phyloP scores from a whole-genome alignment of 2,329 filamentous ascomycete genomes.

The Tolypocladium tropicale region DNA sequence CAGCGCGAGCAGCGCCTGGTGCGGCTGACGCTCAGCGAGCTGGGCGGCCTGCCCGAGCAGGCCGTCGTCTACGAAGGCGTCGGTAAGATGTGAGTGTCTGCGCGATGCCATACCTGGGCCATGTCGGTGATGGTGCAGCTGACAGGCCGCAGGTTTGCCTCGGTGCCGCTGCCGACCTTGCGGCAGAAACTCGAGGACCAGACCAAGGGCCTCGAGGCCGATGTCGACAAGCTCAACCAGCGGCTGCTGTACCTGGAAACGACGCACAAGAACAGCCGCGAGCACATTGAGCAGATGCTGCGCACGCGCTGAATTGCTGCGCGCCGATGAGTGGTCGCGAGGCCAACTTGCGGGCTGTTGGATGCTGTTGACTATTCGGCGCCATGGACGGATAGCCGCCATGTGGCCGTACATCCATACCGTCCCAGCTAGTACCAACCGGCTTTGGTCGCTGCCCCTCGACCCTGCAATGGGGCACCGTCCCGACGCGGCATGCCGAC shows the following conservation, averaged over 20 bases:
- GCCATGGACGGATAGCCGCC: background rate
- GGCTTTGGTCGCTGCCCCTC: background rate
- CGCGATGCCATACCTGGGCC: background rate
- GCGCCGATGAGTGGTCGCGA: background rate
- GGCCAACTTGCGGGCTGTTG: background rate
- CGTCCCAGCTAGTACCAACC: background rate
- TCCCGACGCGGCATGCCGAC: too few species aligned
- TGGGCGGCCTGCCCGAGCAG: slow-evolving; percentile 62
- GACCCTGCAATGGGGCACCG: background rate
- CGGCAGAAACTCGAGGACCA: slow-evolving; percentile 68
- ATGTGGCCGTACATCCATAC: background rate
- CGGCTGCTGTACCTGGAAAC: slow-evolving; percentile 89
- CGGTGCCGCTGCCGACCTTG: slow-evolving; percentile 61
- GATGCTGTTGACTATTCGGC: background rate
- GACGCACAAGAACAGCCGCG: slow-evolving; percentile 86
- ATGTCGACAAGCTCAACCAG: slow-evolving; percentile 75
- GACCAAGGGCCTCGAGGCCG: slow-evolving; percentile 62
- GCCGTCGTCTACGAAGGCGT: slow-evolving; percentile 89
- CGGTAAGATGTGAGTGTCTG: slow-evolving; percentile 74
- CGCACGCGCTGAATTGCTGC: slow-evolving; percentile 29
- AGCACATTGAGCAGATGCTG: slow-evolving; percentile 85
- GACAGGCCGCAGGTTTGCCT: slow-evolving; percentile 63
- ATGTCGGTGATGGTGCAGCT: background rate
- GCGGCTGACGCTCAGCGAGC: slow-evolving; percentile 76
- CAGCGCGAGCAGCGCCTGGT: slow-evolving; percentile 83